Base-by-base conservation (phyloP, 2,329 filamentous ascomycete species). In the Gaeumannomyces tritici region DNA sequence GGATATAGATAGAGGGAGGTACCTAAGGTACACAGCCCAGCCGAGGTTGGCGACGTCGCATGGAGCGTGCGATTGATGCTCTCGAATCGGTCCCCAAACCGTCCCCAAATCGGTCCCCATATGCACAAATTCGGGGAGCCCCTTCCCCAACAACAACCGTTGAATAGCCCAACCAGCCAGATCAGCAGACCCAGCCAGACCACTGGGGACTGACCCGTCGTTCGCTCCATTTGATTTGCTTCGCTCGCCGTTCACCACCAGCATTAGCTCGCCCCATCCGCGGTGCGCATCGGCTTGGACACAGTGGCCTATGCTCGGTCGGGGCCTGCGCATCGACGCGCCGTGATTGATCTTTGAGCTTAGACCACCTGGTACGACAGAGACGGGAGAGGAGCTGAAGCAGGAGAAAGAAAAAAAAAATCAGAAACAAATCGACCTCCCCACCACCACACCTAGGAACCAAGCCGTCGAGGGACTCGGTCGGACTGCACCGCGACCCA, bases 121-220 rank as follows among this genome's bases (percentile, higher is more conserved):
- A 33, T 33, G 31, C 12, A 35, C 42, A 51, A n/a, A 51, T n/a
- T 62, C 64, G 63, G 64, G 64, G 59, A 64, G 57, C 31, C 35
- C 57, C 29, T 35, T 35, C 29, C 57, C 57, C 57, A 59, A 59
- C 57, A 59, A 59, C 57, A 59, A 29, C 57, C 28, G 8, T 59
- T 35, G n/a, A 42, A 42, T 13, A 31, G 31, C 57, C 57, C 57
- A 51, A 51, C 42, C 29, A 35, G 35, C 57, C 57, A 35, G 57
- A 59, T 59, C 35, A 59, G 42, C 42, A 51, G 42, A n/a, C 42
- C 21, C 8, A 18, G n/a, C n/a, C n/a, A n/a, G n/a, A n/a, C n/a
- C n/a, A n/a, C n/a, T n/a, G n/a, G n/a, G n/a, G 15, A 12, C 18
- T 18, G 42, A 51, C 42, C 42, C 42, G 42, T 51, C 42, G 42